phyloP scores from a whole-genome alignment of 495 filamentous ascomycete genomes.

The Wilcoxina mikolae region DNA sequence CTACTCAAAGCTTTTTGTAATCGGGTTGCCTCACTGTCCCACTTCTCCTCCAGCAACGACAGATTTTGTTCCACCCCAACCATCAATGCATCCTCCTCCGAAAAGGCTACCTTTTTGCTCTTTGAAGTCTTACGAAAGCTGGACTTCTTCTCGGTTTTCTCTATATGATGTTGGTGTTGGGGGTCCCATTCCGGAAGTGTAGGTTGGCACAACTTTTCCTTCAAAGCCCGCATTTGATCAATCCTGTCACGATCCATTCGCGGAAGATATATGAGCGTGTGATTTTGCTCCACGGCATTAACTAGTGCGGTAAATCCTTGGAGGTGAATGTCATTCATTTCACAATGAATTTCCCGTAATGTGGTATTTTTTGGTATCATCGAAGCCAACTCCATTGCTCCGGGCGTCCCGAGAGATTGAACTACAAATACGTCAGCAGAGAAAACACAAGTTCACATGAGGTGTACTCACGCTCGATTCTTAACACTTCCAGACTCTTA shows the following conservation, averaged over 20 bases:
- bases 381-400: slow-evolving; percentile 63
- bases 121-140: slow-evolving; percentile 8
- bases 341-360: slow-evolving; percentile 56
- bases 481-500: slow-evolving; percentile 54
- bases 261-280: slow-evolving; percentile 49
- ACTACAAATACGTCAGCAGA: slow-evolving; percentile 19
- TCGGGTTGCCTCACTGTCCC: slow-evolving; percentile 25
- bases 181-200: neutral
- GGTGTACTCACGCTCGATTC: slow-evolving; percentile 47
- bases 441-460: neutral
- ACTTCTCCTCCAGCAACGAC: slow-evolving; percentile 26
- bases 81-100: slow-evolving; percentile 11
- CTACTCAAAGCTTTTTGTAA: slow-evolving; percentile 17
- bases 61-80: slow-evolving; percentile 20
- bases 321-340: slow-evolving; percentile 63
- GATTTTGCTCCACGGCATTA: slow-evolving; percentile 54
- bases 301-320: slow-evolving; percentile 65
- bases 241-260: slow-evolving; percentile 48
- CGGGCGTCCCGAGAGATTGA: slow-evolving; percentile 31
- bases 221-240: slow-evolving; percentile 48
- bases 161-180: neutral
- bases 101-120: slow-evolving; percentile 19
- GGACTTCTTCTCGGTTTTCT: neutral
- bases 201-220: slow-evolving; percentile 24
- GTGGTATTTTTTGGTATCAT: slow-evolving; percentile 52